phyloP scores from a whole-genome alignment of 495 filamentous ascomycete genomes.

The Xylaria grammica region DNA sequence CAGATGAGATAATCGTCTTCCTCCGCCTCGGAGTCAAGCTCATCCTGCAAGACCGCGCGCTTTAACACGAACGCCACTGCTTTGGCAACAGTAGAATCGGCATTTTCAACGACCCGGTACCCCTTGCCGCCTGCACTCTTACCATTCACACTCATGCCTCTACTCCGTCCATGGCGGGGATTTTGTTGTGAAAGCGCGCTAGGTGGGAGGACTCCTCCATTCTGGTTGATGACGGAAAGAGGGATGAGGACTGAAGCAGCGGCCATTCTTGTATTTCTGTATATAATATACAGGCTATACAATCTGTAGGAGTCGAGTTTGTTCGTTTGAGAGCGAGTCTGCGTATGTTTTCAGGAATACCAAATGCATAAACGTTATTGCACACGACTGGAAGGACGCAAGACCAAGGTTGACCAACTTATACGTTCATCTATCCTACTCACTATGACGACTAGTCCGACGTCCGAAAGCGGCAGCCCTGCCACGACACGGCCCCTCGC shows the following conservation, averaged over 20 bases:
- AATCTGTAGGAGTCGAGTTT: not conserved
- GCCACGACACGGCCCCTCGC: conserved; percentile 19
- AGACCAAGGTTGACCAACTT: conserved; percentile 11
- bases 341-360: not conserved
- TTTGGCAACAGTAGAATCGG: conserved; percentile 47
- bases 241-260: conserved; percentile 40
- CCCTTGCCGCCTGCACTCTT: conserved; percentile 42
- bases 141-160: conserved; percentile 47
- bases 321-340: not conserved
- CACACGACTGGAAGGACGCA: not conserved
- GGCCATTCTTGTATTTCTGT: conserved; percentile 34
- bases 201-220: conserved; percentile 49
- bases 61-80: conserved; percentile 51
- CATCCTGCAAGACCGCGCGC: conserved; percentile 41
- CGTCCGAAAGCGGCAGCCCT: conserved; percentile 19
- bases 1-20: conserved; percentile 45
- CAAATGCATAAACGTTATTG: not conserved
- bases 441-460: not conserved
- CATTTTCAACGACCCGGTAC: conserved; percentile 50
- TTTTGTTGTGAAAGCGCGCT: conserved; percentile 47
- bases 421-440: conserved; percentile 14
- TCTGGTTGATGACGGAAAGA: conserved; percentile 39
- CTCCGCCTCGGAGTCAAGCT: conserved; percentile 42
- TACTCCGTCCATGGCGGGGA: conserved; percentile 50
- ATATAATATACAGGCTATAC: not conserved